Conservation (phyloP, 768 basidiomycete species). For the Mycena capillaripes region DNA sequence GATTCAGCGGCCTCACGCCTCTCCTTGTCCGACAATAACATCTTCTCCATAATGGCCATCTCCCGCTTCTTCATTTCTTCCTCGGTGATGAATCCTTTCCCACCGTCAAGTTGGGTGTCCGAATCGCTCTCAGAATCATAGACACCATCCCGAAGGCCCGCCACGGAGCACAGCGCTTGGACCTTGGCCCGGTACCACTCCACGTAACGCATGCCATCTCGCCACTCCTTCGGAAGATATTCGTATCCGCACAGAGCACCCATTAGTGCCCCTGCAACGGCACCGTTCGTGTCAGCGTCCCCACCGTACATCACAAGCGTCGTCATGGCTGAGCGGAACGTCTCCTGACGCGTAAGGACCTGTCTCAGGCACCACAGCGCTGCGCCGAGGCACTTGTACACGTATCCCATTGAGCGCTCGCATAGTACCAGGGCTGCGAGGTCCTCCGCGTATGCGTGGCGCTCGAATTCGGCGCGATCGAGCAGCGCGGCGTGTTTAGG, state of each 20-base stretch:
- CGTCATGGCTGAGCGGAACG: conserved; percentile 39
- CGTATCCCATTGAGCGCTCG: conserved; percentile 39
- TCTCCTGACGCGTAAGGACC: conserved; percentile 31
- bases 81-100: conserved; percentile 35
- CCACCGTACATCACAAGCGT: conserved; percentile 39
- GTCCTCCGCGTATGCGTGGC: conserved; percentile 34
- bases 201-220: conserved; percentile 37
- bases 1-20: conserved; percentile 32
- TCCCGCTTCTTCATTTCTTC: conserved; percentile 38
- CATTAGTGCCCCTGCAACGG: conserved; percentile 40
- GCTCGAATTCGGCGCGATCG: conserved; percentile 35
- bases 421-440: conserved; percentile 32
- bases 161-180: conserved; percentile 30
- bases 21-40: conserved; percentile 35
- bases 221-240: conserved; percentile 40
- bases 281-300: conserved; percentile 42
- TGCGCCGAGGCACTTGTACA: conserved; percentile 41
- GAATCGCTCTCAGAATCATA: conserved; percentile 33
- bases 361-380: conserved; percentile 40
- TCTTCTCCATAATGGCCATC: conserved; percentile 39
- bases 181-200: conserved; percentile 37
- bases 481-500: conserved; percentile 23
- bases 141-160: conserved; percentile 21
- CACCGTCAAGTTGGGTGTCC: conserved; percentile 36
- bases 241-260: conserved; percentile 37